Evolutionary conservation across 1,139 yeast species (phyloP).

Genomic region (Pichia sp.): DNA sequence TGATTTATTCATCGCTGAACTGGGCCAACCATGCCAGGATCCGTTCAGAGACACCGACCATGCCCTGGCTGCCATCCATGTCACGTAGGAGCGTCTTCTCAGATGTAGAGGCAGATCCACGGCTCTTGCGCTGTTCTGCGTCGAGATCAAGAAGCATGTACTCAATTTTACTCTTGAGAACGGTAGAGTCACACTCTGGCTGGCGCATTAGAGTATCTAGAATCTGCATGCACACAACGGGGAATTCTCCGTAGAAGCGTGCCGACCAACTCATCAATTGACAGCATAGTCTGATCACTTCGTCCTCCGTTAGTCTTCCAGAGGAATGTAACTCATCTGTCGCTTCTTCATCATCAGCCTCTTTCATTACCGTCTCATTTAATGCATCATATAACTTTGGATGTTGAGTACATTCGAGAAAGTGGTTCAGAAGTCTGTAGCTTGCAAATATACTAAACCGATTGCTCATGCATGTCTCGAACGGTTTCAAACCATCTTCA

Average conservation of each 20-base stretch:
- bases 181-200: slow-evolving; percentile 17
- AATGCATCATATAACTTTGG: slow-evolving; percentile 15
- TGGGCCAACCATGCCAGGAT: slow-evolving; percentile 26
- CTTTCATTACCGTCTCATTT: slow-evolving; percentile 7
- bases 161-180: slow-evolving; percentile 22
- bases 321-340: neutral
- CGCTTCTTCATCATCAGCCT: neutral
- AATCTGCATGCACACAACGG: slow-evolving; percentile 19
- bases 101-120: slow-evolving; percentile 1
- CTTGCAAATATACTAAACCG: slow-evolving; percentile 59
- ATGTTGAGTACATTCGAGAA: slow-evolving; percentile 16
- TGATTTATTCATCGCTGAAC: slow-evolving; percentile 14
- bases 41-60: slow-evolving; percentile 23
- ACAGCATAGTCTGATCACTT: slow-evolving; percentile 20
- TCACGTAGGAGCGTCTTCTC: slow-evolving; percentile 10
- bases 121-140: slow-evolving; percentile 1
- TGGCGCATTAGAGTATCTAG: slow-evolving; percentile 16
- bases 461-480: slow-evolving; percentile 64
- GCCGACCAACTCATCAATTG: slow-evolving; percentile 27
- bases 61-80: slow-evolving; percentile 13
- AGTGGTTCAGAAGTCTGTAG: slow-evolving; percentile 27
- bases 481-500: slow-evolving; percentile 77
- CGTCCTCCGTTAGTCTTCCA: slow-evolving; percentile 19
- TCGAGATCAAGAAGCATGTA: slow-evolving; percentile 15
- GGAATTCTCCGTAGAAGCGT: slow-evolving; percentile 29